phyloP scores from a whole-genome alignment of 495 filamentous ascomycete genomes.

The Paragyromitra xinjiangensis region DNA sequence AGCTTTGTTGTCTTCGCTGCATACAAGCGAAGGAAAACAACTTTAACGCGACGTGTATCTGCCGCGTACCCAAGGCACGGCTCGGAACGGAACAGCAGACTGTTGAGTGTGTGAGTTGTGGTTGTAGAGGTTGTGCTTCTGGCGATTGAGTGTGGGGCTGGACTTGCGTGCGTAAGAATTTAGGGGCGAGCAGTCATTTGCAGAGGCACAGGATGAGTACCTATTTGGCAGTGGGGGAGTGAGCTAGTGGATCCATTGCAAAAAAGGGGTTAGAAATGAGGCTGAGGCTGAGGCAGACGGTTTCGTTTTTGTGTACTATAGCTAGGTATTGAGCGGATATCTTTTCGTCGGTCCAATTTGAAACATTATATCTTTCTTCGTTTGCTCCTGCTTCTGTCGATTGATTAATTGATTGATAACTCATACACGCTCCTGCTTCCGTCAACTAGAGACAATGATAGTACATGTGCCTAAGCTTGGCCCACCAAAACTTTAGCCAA shows the following conservation, averaged over 20 bases:
- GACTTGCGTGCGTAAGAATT: not conserved
- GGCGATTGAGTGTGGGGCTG: constrained; percentile 68
- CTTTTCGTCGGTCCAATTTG: constrained; percentile 22
- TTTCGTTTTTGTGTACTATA: constrained; percentile 44
- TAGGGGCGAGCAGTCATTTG: not conserved
- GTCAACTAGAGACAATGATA: too few species aligned
- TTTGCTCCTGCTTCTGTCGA: too few species aligned
- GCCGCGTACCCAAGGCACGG: constrained; percentile 90
- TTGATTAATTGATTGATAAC: too few species aligned
- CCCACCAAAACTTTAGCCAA: too few species aligned
- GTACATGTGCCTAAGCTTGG: not conserved
- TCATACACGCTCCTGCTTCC: too few species aligned
- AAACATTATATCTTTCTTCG: constrained; percentile 1
- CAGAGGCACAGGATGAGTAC: not conserved
- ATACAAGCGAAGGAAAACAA: constrained; percentile 99
- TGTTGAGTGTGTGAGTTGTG: constrained; percentile 95
- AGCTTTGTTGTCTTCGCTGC: constrained; percentile 94
- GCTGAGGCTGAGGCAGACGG: constrained; percentile 6
- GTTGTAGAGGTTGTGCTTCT: constrained; percentile 88
- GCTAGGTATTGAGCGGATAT: constrained; percentile 22
- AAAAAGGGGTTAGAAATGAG: not conserved
- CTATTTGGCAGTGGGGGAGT: constrained; percentile 2
- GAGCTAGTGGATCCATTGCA: constrained; percentile 12
- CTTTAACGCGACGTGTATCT: constrained; percentile 97
- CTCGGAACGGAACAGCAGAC: constrained; percentile 84